phyloP scores from a whole-genome alignment of 495 filamentous ascomycete genomes.

The Aspergillus wentii region DNA sequence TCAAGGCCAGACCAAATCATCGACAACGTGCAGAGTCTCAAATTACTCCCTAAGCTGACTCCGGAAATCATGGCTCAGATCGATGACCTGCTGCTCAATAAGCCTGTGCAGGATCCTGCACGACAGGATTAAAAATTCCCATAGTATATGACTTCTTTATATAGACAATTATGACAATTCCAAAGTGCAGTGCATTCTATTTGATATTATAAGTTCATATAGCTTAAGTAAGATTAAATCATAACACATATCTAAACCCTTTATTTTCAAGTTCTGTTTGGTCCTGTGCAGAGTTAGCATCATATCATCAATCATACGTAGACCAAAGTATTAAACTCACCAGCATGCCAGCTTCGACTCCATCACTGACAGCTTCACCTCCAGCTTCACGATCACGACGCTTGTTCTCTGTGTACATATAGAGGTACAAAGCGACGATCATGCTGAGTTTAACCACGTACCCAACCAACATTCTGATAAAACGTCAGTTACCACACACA shows the following conservation, averaged over 20 bases:
- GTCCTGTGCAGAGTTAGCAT: slow-evolving; percentile 26
- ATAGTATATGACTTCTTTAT: no score
- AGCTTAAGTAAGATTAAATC: slow-evolving; percentile 1
- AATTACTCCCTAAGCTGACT: slow-evolving; percentile 56
- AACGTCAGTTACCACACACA: neutral
- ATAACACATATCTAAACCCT: slow-evolving; percentile 49
- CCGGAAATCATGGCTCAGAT: slow-evolving; percentile 66
- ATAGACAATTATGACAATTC: no score
- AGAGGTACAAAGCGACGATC: slow-evolving; percentile 43
- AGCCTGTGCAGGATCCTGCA: slow-evolving; percentile 39
- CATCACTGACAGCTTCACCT: slow-evolving; percentile 26
- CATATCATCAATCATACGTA: neutral
- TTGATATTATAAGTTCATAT: no score
- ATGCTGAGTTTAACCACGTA: slow-evolving; percentile 46
- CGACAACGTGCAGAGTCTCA: slow-evolving; percentile 63
- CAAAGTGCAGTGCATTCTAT: no score
- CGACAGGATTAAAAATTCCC: slow-evolving; percentile 13
- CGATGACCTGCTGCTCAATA: slow-evolving; percentile 60
- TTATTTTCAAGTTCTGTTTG: slow-evolving; percentile 54
- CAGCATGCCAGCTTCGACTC: slow-evolving; percentile 49
- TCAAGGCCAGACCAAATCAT: slow-evolving; percentile 67
- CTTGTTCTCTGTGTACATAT: slow-evolving; percentile 52
- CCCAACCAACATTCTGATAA: slow-evolving; percentile 42
- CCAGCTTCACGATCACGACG: slow-evolving; percentile 42
- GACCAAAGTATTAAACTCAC: slow-evolving; percentile 9